phyloP scores from a whole-genome alignment of 2,329 filamentous ascomycete species.

The Fusarium mexicanum region DNA sequence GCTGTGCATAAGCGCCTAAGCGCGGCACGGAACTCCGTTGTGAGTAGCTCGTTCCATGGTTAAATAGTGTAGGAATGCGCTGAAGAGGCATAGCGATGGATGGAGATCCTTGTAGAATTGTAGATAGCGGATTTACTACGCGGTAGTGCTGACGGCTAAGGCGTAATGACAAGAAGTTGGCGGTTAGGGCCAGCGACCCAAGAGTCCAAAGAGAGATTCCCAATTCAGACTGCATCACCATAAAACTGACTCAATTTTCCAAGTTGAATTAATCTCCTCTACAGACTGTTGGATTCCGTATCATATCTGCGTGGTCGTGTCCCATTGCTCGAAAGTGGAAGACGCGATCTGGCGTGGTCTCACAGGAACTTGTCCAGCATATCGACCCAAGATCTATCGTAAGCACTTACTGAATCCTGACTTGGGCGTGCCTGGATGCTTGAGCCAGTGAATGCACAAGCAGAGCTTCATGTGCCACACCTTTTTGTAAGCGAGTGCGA shows the following conservation, averaged over 20 bases:
- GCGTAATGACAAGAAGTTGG: neutral
- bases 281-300: too few relatives aligned
- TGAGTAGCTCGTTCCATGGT: neutral
- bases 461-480: neutral
- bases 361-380: neutral
- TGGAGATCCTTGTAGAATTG: neutral
- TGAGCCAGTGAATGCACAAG: neutral
- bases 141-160: conserved; percentile 1
- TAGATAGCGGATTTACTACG: neutral
- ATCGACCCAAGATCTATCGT: neutral
- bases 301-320: neutral
- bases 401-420: neutral
- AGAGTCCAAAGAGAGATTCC: neutral
- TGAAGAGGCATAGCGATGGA: neutral
- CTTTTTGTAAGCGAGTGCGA: neutral
- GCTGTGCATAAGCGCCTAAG: neutral
- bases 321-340: neutral
- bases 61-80: fast-evolving
- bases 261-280: too few relatives aligned
- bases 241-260: neutral
- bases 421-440: neutral
- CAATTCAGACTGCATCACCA: neutral
- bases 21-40: neutral
- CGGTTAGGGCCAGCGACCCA: neutral
- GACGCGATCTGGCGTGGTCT: neutral